These are phyloP conservation scores for Scheffersomyces amazonensis DNA, from an alignment of 805 yeast genomes.

Conservation along the genomic window DNA sequence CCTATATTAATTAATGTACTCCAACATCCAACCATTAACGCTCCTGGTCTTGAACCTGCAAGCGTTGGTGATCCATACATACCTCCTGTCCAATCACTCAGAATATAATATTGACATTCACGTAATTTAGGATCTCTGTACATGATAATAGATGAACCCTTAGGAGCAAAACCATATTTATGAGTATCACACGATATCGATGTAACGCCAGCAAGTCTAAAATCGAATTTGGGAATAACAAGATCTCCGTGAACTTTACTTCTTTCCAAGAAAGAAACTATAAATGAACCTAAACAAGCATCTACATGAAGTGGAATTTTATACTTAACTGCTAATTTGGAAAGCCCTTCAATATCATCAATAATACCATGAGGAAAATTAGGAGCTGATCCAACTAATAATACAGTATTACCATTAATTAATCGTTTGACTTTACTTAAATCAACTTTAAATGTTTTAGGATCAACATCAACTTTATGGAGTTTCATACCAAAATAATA, in stretches of 20 bases:
- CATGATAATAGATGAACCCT: slow-evolving; percentile 92
- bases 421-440: slow-evolving; percentile 56
- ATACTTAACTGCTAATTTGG: slow-evolving; percentile 60
- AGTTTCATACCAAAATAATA: slow-evolving; percentile 84
- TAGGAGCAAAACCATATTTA: slow-evolving; percentile 97
- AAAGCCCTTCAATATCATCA: slow-evolving; percentile 78
- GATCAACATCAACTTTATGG: slow-evolving; percentile 75
- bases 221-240: slow-evolving; percentile 65
- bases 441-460: slow-evolving; percentile 65
- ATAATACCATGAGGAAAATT: slow-evolving; percentile 96
- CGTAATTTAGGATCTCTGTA: slow-evolving; percentile 70
- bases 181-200: slow-evolving; percentile 99
- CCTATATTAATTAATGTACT: slow-evolving; percentile 85
- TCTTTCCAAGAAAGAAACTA: slow-evolving; percentile 73
- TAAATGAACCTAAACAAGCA: slow-evolving; percentile 92
- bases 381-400: slow-evolving; percentile 92
- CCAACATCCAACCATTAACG: slow-evolving; percentile 98
- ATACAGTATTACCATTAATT: slow-evolving; percentile 75
- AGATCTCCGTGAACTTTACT: slow-evolving; percentile 48
- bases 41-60: slow-evolving; percentile 97
- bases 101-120: slow-evolving; percentile 77
- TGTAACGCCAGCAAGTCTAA: slow-evolving; percentile 85
- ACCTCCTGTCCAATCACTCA: slow-evolving; percentile 91
- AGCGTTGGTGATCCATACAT: slow-evolving; percentile 94
- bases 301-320: slow-evolving; percentile 92